Evolutionary conservation across 2,329 filamentous ascomycete genomes (phyloP), one percentile per base, ranked within the genome.

Genomic region (Aureobasidium zeae): DNA sequence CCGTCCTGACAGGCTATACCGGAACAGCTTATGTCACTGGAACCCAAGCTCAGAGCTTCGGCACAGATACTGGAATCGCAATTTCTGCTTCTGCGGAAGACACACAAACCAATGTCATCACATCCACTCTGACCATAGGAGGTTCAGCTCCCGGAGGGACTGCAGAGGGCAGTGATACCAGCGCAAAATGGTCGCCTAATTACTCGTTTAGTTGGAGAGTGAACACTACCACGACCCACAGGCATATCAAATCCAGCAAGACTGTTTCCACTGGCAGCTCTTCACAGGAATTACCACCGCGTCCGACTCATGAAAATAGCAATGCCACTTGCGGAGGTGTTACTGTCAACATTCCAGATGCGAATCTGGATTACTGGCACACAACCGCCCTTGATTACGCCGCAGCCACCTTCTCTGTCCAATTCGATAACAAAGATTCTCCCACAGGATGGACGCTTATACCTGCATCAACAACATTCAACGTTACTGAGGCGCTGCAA

Each of bases 281-380:
- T 10, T 16, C 33, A 13, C 8, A 11, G n/a, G 19, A 8, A 28
- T 15, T 16, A 6, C 15, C 5, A 16, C 28, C 44, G 7, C n/a
- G 12, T 26, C 31, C 35, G 3, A 11, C 13, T 12, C 11, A 11
- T 8, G 20, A 31, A 8, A 19, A 32, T 11, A 30, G 17, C 8
- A 49, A 51, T 16, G 45, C 30, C 15, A 51, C 49, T 17, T 60
- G 58, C 41, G 50, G 50, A 33, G 58, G 55, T 3, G 52, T 53
- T 8, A 62, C 58, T 1, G 48, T 63, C 22, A 62, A 63, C 48
- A 56, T 62, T 5, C 49, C 56, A 4, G 35, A 51, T 16, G 61
- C 59, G 8, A 54, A 53, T 8, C 49, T 63, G 37, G 57, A 62
- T 22, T 63, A 57, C 49, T 63, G 59, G 59, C 60, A 57, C 34